These are phyloP conservation scores for Apophysomyces variabilis DNA, from an alignment of 371 early-diverging fungal genomes.

Conservation along the genomic window DNA sequence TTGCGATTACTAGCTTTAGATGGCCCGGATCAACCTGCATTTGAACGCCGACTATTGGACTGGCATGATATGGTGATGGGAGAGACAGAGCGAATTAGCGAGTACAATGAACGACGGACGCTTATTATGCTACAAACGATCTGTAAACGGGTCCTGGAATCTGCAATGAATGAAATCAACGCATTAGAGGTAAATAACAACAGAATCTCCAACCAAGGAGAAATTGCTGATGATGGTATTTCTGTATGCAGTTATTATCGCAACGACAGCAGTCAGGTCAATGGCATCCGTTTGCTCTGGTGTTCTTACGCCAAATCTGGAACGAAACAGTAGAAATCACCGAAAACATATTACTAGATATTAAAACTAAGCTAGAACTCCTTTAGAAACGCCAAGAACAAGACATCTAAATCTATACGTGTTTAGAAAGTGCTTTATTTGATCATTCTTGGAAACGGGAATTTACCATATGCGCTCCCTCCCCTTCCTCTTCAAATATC, in stretches of 20 bases:
- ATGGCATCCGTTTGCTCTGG: slow-evolving; percentile 25
- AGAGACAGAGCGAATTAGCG: slow-evolving; percentile 52
- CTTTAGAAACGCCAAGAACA: background rate
- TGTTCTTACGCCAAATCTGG: slow-evolving; percentile 32
- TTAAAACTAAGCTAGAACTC: slow-evolving; percentile 16
- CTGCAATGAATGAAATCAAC: slow-evolving; percentile 21
- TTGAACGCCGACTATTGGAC: slow-evolving; percentile 42
- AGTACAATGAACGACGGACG: slow-evolving; percentile 55
- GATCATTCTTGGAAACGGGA: background rate
- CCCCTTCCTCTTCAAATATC: too few relatives aligned
- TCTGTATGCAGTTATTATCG: background rate
- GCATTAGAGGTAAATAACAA: slow-evolving; percentile 23
- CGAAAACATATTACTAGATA: slow-evolving; percentile 18
- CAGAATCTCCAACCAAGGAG: background rate
- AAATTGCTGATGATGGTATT: background rate
- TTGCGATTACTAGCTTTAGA: slow-evolving; percentile 48
- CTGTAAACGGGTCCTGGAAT: slow-evolving; percentile 22
- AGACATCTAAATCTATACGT: background rate
- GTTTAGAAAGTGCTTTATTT: background rate
- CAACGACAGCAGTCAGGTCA: background rate
- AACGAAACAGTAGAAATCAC: slow-evolving; percentile 30
- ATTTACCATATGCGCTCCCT: too few relatives aligned
- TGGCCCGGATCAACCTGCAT: slow-evolving; percentile 34
- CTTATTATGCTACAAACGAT: slow-evolving; percentile 43
- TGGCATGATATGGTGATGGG: slow-evolving; percentile 66